Evolutionary conservation across 768 basidiomycete genomes (phyloP).

Genomic region (Tubosaeta sp.): DNA sequence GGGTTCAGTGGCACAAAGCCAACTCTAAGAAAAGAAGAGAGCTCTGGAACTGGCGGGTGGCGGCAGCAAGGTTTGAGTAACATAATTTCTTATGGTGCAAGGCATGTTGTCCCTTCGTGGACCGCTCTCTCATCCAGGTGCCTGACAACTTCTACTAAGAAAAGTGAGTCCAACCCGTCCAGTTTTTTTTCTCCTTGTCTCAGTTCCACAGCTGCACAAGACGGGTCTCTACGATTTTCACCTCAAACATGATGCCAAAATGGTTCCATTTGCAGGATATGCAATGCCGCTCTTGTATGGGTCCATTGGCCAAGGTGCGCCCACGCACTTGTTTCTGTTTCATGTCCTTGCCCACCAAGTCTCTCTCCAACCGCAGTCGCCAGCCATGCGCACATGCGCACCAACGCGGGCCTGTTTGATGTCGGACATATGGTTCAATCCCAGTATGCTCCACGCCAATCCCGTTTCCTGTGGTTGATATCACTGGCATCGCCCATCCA

Average conservation of each 20-base stretch:
- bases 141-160: no score
- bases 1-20: no score
- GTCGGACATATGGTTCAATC: slow-evolving; percentile 99
- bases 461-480: not conserved
- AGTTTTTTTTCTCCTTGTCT: not conserved
- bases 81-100: no score
- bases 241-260: slow-evolving; percentile 75
- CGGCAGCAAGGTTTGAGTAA: no score
- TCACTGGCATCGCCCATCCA: slow-evolving; percentile 25
- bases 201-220: no score
- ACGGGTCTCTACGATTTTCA: slow-evolving; percentile 92
- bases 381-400: slow-evolving; percentile 87
- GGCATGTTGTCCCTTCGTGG: no score
- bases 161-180: slow-evolving; percentile 7
- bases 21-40: no score
- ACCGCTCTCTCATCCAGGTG: no score
- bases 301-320: slow-evolving; percentile 70
- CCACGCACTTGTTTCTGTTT: not conserved
- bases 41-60: no score
- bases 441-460: slow-evolving; percentile 44
- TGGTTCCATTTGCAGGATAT: slow-evolving; percentile 96
- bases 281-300: slow-evolving; percentile 91
- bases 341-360: slow-evolving; percentile 10
- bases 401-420: slow-evolving; percentile 84
- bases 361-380: slow-evolving; percentile 49